Conservation (phyloP, 345 rosid genomes). For the Geranium rotundifolium region DNA sequence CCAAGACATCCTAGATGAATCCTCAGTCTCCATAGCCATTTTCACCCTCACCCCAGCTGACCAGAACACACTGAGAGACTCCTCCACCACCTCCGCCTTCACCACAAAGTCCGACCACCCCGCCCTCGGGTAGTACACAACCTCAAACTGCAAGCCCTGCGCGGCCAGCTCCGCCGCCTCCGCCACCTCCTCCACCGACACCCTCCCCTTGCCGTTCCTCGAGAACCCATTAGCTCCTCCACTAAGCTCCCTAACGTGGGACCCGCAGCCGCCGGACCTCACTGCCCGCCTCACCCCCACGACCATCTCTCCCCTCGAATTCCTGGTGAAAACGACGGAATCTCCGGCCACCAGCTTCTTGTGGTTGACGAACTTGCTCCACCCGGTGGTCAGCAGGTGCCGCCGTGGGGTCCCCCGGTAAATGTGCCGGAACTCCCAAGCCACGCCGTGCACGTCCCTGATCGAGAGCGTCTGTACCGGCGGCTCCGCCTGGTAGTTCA, state of each 20-base stretch:
- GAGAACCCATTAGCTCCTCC: slow-evolving; percentile 32
- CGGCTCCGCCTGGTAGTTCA: slow-evolving; percentile 64
- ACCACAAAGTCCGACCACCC: slow-evolving; percentile 79
- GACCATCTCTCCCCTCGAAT: slow-evolving; percentile 38
- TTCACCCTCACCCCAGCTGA: slow-evolving; percentile 61
- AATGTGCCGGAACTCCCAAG: slow-evolving; percentile 85
- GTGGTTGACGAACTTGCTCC: slow-evolving; percentile 85
- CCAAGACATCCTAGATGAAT: slow-evolving; percentile 61
- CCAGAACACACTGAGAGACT: slow-evolving; percentile 39
- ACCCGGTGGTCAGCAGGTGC: slow-evolving; percentile 82
- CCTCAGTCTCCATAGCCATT: slow-evolving; percentile 75
- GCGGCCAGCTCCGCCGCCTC: slow-evolving; percentile 50
- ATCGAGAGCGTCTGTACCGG: slow-evolving; percentile 63
- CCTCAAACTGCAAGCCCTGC: slow-evolving; percentile 53
- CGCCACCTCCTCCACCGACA: slow-evolving; percentile 35
- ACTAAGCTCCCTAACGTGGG: slow-evolving; percentile 4
- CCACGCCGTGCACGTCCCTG: slow-evolving; percentile 56
- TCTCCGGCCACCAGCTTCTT: slow-evolving; percentile 92
- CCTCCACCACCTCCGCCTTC: slow-evolving; percentile 67
- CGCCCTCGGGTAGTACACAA: slow-evolving; percentile 61
- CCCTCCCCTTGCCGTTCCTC: slow-evolving; percentile 27
- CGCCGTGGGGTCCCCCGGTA: slow-evolving; percentile 85
- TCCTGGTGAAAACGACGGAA: slow-evolving; percentile 74
- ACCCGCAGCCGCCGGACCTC: slow-evolving; percentile 18
- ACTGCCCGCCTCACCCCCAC: slow-evolving; percentile 55